Base-by-base conservation (phyloP, 305 asterid genomes). In the Euphrasia arctica region DNA sequence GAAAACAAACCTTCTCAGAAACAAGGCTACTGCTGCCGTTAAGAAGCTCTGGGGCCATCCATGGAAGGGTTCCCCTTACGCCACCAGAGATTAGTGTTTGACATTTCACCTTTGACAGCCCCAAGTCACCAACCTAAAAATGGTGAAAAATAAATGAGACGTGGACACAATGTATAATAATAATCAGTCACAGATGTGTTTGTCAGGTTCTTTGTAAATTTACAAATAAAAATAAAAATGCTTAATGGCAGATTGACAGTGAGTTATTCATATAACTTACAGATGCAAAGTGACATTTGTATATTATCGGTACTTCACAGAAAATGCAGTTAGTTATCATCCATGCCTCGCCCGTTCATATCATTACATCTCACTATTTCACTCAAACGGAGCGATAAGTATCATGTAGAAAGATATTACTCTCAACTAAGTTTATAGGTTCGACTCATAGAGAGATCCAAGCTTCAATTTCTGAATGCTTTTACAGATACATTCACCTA, bases 31-130 rank as follows among this genome's bases (percentile, higher is more conserved):
- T 89, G 80, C 90, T 84, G 49, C 95, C 96, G 58, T 89, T 84
- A 25, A 89, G 95, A 77, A 89, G 96, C 79, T 89, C 96, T 0
- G 96, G 96, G 25, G 96, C 96, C 96, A 89, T 86, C 96, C 96
- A 89, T 27, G 95, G 96, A 72, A 89, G 96, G n/a, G 96, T 89
- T 72, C 96, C 96, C 66, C 95, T 83, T 66, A 89, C 95, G 18
- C 96, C 96, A 25, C 95, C 96, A 14, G 95, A 89, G 56, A 89
- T 86, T 60, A 86, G 74, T 0, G 96, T 89, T 41, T 86, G 92
- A 55, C 96, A 80, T 75, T 86, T 89, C 69, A 86, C 87, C 84
- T 86, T 89, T 47, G 96, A 89, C 61, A 89, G 80, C 60, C 96
- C 96, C 84, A 89, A 76, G 74, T 89, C 96, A 66, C 95, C 96